Percentiles rank a stretch among this genome's conserved stretches.
Evolutionary conservation across 805 yeast genomes (phyloP).

Genomic region (Vanderwaltozyma tropicalis): DNA sequence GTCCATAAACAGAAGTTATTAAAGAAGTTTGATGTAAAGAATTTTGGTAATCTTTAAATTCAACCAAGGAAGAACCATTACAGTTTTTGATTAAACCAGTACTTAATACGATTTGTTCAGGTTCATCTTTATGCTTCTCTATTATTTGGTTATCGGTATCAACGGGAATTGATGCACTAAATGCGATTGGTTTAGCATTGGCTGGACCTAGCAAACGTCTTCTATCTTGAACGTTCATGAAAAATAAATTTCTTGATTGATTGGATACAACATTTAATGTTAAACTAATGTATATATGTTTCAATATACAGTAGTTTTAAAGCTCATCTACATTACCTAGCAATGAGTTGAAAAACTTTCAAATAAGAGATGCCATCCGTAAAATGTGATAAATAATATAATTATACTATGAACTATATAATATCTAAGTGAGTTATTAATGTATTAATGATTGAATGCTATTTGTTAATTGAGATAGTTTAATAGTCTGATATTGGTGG

Average conservation of each 20-base stretch:
- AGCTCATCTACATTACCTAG: too few relatives aligned
- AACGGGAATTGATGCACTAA: constrained; percentile 12
- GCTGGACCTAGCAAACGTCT: constrained; percentile 80
- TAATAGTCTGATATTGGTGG: constrained; percentile 24
- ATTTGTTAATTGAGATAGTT: too few relatives aligned
- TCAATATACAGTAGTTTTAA: too few relatives aligned
- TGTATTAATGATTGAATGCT: too few relatives aligned
- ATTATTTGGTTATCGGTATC: constrained; percentile 9
- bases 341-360: too few relatives aligned
- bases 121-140: constrained; percentile 3
- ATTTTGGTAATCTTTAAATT: constrained; percentile 32
- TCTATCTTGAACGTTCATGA: constrained; percentile 45
- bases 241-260: not conserved
- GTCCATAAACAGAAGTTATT: constrained; percentile 74
- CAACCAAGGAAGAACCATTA: constrained; percentile 76
- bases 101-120: constrained; percentile 38
- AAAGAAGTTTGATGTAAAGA: constrained; percentile 33
- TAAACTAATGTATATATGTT: not conserved
- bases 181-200: constrained; percentile 45
- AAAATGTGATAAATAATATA: too few relatives aligned
- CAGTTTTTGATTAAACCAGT: constrained; percentile 61
- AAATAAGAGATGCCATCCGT: too few relatives aligned
- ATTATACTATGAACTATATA: too few relatives aligned
- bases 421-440: too few relatives aligned
- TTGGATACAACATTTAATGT: not conserved